Conservation (phyloP, 1,284 basidiomycete genomes). For the Moesziomyces sp. region DNA sequence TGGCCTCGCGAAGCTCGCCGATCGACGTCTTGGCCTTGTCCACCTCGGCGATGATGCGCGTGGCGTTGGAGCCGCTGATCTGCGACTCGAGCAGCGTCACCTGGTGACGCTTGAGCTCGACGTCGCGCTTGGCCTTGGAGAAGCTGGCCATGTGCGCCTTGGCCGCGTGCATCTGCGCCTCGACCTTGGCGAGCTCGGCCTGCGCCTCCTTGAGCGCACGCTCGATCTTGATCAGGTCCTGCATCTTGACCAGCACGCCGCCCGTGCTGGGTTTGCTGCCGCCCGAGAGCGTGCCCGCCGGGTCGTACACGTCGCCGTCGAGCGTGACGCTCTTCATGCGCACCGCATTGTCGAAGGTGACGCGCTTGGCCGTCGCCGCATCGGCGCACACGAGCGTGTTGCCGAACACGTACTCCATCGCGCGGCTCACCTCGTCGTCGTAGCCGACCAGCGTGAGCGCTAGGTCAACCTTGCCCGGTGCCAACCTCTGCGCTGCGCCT, state of each 20-base stretch:
- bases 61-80: slow-evolving; percentile 85
- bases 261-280: slow-evolving; percentile 82
- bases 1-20: slow-evolving; percentile 75
- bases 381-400: slow-evolving; percentile 92
- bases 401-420: slow-evolving; percentile 94
- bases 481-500: slow-evolving; percentile 78
- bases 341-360: slow-evolving; percentile 84
- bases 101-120: slow-evolving; percentile 91
- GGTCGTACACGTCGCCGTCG: slow-evolving; percentile 96
- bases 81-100: slow-evolving; percentile 84
- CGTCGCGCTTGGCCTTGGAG: slow-evolving; percentile 76
- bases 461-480: slow-evolving; percentile 80
- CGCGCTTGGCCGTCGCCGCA: slow-evolving; percentile 84
- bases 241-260: slow-evolving; percentile 84
- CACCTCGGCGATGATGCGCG: slow-evolving; percentile 83
- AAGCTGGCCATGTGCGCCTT: slow-evolving; percentile 75
- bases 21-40: slow-evolving; percentile 79
- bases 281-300: slow-evolving; percentile 90
- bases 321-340: slow-evolving; percentile 87
- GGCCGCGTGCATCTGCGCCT: slow-evolving; percentile 73
- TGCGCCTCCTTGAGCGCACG: slow-evolving; percentile 73
- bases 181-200: slow-evolving; percentile 72
- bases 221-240: slow-evolving; percentile 79
- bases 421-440: slow-evolving; percentile 83
- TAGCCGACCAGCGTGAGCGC: slow-evolving; percentile 90